Evolutionary conservation across 2,329 filamentous ascomycete genomes (phyloP), one percentile per base, ranked within the genome.

Genomic region (Pseudogymnoascus sp.): DNA sequence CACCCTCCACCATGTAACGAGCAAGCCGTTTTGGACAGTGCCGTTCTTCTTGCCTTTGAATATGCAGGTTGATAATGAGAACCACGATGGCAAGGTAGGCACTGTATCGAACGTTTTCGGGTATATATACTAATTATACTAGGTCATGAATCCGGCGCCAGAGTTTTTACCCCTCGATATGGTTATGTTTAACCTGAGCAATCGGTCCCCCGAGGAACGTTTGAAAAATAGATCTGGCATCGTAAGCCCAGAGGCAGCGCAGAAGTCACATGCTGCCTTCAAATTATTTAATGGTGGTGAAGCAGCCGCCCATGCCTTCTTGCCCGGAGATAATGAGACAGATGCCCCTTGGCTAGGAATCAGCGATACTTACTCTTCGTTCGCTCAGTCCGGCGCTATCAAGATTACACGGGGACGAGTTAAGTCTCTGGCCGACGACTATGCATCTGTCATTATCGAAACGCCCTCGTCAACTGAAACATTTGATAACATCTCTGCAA

Each of bases 111-210:
- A 18, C 37, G 18, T 37, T n/a, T 8, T 26, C 6, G 31, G 60
- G 47, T 47, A 29, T 11, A 21, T 39, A 8, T 14, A 54, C 23
- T 61, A 34, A 62, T 62, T 60, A 6, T 4, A 29, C 21, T 34
- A 73, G 71, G 31, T 62, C 29, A 64, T 65, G n/a, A 73, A 73
- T 1, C 72, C 80, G 0, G 80, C 81, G 0, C 81, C 86, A 0
- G 80, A 81, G 0, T 93, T 93, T 68, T 73, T 91, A 0, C 91
- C 91, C 0, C 75, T 91, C 6, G 91, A 96, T 72, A 78, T 93
- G 47, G 77, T 81, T 2, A 84, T 89, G 1, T 91, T 90, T 71
- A 90, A 95, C 69, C 74, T 90, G 4, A 80, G 80, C 29, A 83
- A 84, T 63, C 80, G 89, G 4, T 82, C 84, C 0, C 73, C 77